phyloP scores from a whole-genome alignment of 2,329 filamentous ascomycete genomes.

The Chaetomiaceae sp. region DNA sequence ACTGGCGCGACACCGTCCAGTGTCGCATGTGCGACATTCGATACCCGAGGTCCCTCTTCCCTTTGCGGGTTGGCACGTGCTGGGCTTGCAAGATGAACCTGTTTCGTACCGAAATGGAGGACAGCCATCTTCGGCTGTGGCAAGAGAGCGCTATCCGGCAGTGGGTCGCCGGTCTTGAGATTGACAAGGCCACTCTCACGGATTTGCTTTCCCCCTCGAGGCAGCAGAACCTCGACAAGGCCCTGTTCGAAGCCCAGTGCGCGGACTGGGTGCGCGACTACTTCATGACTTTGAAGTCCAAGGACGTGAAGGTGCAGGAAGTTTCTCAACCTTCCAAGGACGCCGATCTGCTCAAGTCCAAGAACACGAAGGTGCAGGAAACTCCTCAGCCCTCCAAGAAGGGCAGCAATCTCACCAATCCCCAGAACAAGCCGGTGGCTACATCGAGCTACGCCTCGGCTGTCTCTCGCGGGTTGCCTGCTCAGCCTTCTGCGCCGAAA shows the following conservation, averaged over 20 bases:
- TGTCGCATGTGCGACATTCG: conserved; percentile 12
- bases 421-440: too few species aligned
- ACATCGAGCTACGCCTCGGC: too few species aligned
- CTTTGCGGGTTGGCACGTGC: conserved; percentile 8
- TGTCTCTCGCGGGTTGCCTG: too few species aligned
- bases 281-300: background rate
- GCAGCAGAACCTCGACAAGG: background rate
- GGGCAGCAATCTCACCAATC: background rate
- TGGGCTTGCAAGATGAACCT: conserved; percentile 20
- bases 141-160: background rate
- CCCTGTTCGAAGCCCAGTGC: background rate
- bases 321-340: too few species aligned
- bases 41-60: conserved; percentile 8
- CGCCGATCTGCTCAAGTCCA: too few species aligned
- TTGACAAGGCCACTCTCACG: background rate
- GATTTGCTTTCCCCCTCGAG: background rate
- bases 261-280: conserved; percentile 1
- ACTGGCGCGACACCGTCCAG: background rate
- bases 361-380: too few species aligned
- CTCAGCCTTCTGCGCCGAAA: too few species aligned
- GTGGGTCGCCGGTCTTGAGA: background rate
- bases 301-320: too few species aligned
- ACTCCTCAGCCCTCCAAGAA: too few species aligned
- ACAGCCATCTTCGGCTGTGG: conserved; percentile 22
- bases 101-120: conserved; percentile 18